Evolutionary conservation across 305 asterid genomes (phyloP), one percentile per base, ranked within the genome.

Genomic region (Rubia tinctorum): DNA sequence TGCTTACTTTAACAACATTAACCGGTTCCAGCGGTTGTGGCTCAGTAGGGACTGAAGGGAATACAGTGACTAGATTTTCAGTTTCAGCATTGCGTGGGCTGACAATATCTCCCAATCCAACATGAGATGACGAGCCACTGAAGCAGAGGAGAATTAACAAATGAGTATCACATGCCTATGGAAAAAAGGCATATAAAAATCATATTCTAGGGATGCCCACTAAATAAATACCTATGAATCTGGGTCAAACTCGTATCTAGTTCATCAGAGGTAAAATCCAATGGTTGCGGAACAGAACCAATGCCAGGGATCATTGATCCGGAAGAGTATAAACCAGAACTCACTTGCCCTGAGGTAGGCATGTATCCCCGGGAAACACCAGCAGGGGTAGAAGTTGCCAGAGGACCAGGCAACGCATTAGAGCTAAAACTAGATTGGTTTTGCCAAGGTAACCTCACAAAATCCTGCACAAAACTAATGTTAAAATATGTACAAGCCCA

Each of bases 381-480:
- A 75, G 84, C 89, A 76, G 77, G 73, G 62, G 81, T 77, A 56
- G 98, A 80, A 65, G 95, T 75, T 75, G 81, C 72, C 71, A 96
- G 81, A 78, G 91, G 95, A 81, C 85, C 89, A 73, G 97, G 88
- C 70, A 82, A 83, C 66, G 88, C 81, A 78, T 81, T 90, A 68
- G 96, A 87, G 86, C 80, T 87, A 80, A 88, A 97, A 80, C 86
- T 78, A 18, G 97, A 80, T 77, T 91, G 93, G 71, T 90, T 95
- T 87, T 91, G 97, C 79, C 95, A 91, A 20, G 97, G 99, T 71
- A 95, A 86, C 81, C 97, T 89, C 78, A 96, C 97, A 85, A 95
- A 95, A 84, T 95, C 99, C 99, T 86, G 81, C 69, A 79, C 20
- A 30, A 77, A 12, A 34, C 25, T 39, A 37, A 20, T 42, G 39